Evolutionary conservation across 805 yeast species (phyloP), one percentile per base, ranked within the genome.

Genomic region (Wickerhamomyces hampshirensis): DNA sequence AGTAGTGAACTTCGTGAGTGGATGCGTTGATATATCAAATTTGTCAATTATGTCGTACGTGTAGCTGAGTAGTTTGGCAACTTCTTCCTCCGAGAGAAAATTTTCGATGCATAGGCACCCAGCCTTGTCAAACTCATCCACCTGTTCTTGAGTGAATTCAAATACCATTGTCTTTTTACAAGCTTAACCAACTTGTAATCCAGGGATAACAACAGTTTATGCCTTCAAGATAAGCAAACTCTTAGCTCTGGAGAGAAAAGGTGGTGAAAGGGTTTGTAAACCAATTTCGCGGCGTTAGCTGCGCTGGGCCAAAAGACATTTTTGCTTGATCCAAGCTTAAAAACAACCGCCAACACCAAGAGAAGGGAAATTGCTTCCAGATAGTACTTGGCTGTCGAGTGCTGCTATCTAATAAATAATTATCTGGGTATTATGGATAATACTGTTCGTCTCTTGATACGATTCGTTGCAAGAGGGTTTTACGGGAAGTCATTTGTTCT

Each of bases 401-500:
- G n/a, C n/a, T n/a, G n/a, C n/a, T n/a, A n/a, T n/a, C n/a, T n/a
- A n/a, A n/a, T n/a, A n/a, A n/a, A n/a, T n/a, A n/a, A n/a, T n/a
- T n/a, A n/a, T 8, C 24, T 21, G 11, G 24, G 11, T 21, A 21
- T 8, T 10, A 66, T 67, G 50, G 71, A 66, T 40, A 64, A 61
- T 32, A 62, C 66, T 18, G 67, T 66, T 14, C 61, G 65, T 30
- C 53, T 50, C 21, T 47, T 91, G 44, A 65, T 91, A 37, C 74
- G 94, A 40, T 79, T 82, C 47, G 96, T 87, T 9, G 78, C 80
- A 2, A 70, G 98, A 44, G 89, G 94, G 13, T 93, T 91, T 62
- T 93, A 89, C 55, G 80, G 86, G 24, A 77, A 80, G 23, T 81
- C 85, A n/a, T 84, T 84, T 47, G 80, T 89, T 28, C 69, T 91